Percentiles rank a stretch among this genome's conserved stretches.
These are phyloP conservation scores for Aspergillus hancockii DNA, from an alignment of 495 filamentous ascomycete species.

Conservation along the genomic window DNA sequence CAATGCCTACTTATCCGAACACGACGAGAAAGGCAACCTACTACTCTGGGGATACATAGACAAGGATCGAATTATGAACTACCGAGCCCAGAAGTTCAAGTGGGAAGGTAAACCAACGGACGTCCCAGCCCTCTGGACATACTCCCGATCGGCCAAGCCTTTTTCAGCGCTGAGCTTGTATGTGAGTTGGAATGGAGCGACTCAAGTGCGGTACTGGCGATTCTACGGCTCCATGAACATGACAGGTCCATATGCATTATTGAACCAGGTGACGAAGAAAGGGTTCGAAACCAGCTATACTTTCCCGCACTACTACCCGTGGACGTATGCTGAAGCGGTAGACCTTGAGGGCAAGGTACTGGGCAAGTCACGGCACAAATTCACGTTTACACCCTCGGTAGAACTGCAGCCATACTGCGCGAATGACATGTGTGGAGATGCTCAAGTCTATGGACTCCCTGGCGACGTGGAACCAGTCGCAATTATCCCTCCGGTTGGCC, in stretches of 20 bases:
- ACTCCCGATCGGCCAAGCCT: conserved; percentile 32
- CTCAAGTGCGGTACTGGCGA: conserved; percentile 41
- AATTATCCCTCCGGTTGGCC: conserved; percentile 35
- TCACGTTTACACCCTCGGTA: conserved; percentile 43
- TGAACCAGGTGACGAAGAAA: conserved; percentile 34
- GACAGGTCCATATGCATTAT: conserved; percentile 32
- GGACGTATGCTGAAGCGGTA: conserved; percentile 40
- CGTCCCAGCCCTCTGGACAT: conserved; percentile 46
- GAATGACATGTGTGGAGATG: conserved; percentile 34
- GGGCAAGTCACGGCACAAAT: conserved; percentile 36
- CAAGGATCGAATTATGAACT: conserved; percentile 42
- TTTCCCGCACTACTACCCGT: conserved; percentile 33
- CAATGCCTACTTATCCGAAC: conserved; percentile 58
- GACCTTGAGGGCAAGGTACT: conserved; percentile 35
- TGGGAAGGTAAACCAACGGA: conserved; percentile 48
- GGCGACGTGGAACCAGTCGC: conserved; percentile 33
- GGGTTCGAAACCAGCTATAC: conserved; percentile 46
- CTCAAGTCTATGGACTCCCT: conserved; percentile 36
- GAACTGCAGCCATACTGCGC: conserved; percentile 40
- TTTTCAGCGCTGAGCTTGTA: conserved; percentile 41
- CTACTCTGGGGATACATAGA: conserved; percentile 49
- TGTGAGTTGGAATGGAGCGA: conserved; percentile 53
- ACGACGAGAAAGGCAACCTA: conserved; percentile 53
- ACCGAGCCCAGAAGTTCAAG: conserved; percentile 46
- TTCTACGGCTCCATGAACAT: conserved; percentile 41